These are phyloP conservation scores for Eucommia ulmoides DNA, from an alignment of 257 asterid genomes.

Conservation along the genomic window DNA sequence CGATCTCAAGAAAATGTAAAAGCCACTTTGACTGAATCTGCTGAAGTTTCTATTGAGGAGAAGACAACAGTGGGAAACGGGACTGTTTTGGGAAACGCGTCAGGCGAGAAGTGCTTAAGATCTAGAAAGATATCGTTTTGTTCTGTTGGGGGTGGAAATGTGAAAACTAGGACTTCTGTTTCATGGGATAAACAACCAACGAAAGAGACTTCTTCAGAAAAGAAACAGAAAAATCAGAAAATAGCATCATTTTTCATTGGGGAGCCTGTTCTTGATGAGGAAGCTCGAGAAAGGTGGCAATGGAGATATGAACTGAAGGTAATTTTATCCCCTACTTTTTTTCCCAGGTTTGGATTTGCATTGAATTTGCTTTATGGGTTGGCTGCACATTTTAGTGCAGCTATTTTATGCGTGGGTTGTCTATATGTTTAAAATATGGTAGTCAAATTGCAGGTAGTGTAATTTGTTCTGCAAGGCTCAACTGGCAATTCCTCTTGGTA, in stretches of 20 bases:
- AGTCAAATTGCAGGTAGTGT: too few species aligned
- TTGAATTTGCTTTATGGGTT: too few species aligned
- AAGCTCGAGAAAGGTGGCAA: slow-evolving; percentile 54
- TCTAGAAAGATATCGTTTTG: slow-evolving; percentile 23
- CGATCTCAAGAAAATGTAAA: slow-evolving; percentile 19
- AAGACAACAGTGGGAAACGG: not conserved
- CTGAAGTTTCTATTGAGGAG: slow-evolving; percentile 4
- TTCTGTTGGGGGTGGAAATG: slow-evolving; percentile 11
- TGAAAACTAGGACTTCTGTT: slow-evolving; percentile 2
- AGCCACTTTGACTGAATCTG: slow-evolving; percentile 4
- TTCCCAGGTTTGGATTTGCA: too few species aligned
- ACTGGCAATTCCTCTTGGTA: too few species aligned
- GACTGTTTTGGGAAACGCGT: slow-evolving; percentile 5
- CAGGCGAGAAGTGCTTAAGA: slow-evolving; percentile 31
- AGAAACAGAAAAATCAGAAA: slow-evolving; percentile 13
- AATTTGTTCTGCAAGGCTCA: too few species aligned
- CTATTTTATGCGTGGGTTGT: too few species aligned
- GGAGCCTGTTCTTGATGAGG: slow-evolving; percentile 61
- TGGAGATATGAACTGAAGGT: slow-evolving; percentile 98
- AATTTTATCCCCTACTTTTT: too few species aligned
- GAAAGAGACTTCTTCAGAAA: slow-evolving; percentile 8
- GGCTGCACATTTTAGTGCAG: too few species aligned
- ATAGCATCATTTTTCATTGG: slow-evolving; percentile 36
- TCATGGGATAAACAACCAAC: not conserved
- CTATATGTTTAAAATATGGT: too few species aligned